A percentile compares a stretch with the other conserved stretches of the same genome.
Conservation (phyloP, 768 basidiomycete species). For the Boletus vinaceobasis region DNA sequence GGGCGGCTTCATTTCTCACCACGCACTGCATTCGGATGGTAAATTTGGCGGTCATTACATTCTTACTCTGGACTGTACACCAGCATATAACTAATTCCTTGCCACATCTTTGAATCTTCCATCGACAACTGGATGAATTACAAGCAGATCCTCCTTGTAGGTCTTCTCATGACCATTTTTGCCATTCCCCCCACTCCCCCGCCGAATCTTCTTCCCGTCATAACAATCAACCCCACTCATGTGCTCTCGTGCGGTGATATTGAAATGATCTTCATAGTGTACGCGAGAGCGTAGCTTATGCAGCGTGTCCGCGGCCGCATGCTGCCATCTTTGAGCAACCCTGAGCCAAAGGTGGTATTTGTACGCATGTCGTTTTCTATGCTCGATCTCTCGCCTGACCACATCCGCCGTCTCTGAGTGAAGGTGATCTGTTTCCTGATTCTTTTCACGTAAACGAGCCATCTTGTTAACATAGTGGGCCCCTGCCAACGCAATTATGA, state of each 20-base stretch:
- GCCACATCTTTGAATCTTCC: constrained; percentile 60
- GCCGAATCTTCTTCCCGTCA: constrained; percentile 51
- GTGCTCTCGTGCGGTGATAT: constrained; percentile 62
- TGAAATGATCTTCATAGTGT: constrained; percentile 59
- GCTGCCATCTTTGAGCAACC: constrained; percentile 47
- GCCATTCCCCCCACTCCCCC: constrained; percentile 27
- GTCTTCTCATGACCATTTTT: constrained; percentile 12
- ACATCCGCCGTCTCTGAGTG: constrained; percentile 43
- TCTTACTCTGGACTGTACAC: constrained; percentile 13
- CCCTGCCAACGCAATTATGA: constrained; percentile 41
- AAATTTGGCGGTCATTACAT: neutral
- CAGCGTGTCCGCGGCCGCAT: constrained; percentile 38
- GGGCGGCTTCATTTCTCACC: neutral
- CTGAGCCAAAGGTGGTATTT: constrained; percentile 22
- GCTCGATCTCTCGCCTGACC: constrained; percentile 47
- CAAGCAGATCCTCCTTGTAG: constrained; percentile 47
- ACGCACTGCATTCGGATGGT: neutral
- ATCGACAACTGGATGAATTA: constrained; percentile 63
- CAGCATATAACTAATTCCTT: constrained; percentile 19
- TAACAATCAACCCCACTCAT: constrained; percentile 77
- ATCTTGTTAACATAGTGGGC: constrained; percentile 71
- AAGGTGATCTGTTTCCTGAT: constrained; percentile 32
- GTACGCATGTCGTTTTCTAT: constrained; percentile 31
- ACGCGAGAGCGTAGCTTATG: constrained; percentile 45
- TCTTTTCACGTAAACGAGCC: constrained; percentile 35